phyloP scores from a whole-genome alignment of 371 early-diverging fungal genomes.

The Mortierella sp. region DNA sequence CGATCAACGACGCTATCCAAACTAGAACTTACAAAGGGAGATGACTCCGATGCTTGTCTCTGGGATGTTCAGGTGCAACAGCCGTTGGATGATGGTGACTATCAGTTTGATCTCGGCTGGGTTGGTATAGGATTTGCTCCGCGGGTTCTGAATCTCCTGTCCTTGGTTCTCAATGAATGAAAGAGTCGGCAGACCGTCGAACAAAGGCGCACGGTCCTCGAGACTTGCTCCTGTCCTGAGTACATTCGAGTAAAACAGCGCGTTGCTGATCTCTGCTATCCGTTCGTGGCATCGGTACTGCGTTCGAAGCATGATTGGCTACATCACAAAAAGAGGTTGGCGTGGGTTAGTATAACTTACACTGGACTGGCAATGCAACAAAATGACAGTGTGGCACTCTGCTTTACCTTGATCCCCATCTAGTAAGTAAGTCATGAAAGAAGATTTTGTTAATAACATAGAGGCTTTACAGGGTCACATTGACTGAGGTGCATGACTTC shows the following conservation, averaged over 20 bases:
- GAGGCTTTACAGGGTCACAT: no score
- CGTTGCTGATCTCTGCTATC: conserved; percentile 83
- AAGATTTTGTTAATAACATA: background rate
- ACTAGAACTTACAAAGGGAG: conserved; percentile 68
- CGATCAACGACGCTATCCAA: conserved; percentile 56
- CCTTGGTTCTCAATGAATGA: conserved; percentile 75
- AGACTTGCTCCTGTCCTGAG: conserved; percentile 71
- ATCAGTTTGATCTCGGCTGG: conserved; percentile 65
- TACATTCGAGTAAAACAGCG: conserved; percentile 80
- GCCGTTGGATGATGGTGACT: conserved; percentile 57
- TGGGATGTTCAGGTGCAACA: conserved; percentile 60
- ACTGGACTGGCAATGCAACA: background rate
- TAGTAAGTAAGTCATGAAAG: background rate
- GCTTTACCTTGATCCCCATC: conserved; percentile 54
- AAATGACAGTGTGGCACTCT: background rate
- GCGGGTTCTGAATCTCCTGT: conserved; percentile 61
- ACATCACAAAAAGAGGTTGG: background rate
- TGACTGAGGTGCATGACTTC: background rate
- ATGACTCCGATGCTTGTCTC: conserved; percentile 75
- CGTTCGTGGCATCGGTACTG: conserved; percentile 94
- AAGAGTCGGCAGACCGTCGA: conserved; percentile 74
- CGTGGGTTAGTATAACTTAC: background rate
- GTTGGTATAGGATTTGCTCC: conserved; percentile 68
- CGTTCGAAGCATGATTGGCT: conserved; percentile 79
- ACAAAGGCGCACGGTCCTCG: conserved; percentile 65